A percentile compares a stretch with the other conserved stretches of the same genome.
Evolutionary conservation across 441 rosid genomes (phyloP).

Genomic region (Isatis lusitanica): DNA sequence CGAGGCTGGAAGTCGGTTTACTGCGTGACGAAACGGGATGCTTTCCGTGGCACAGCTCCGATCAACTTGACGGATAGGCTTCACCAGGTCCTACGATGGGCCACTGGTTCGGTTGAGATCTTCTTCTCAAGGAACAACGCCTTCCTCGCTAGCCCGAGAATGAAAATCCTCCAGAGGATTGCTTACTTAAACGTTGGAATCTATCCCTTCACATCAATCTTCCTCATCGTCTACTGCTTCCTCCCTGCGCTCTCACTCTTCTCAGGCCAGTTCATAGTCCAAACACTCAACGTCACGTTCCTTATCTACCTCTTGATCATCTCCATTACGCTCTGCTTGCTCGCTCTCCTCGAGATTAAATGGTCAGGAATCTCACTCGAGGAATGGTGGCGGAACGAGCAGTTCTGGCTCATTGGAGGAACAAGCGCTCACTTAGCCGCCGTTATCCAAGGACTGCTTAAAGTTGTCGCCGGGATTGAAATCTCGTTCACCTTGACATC

Average conservation of each 20-base stretch:
- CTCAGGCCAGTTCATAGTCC: slow-evolving; percentile 88
- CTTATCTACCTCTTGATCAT: slow-evolving; percentile 68
- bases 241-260: slow-evolving; percentile 87
- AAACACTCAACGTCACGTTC: slow-evolving; percentile 73
- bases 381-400: slow-evolving; percentile 95
- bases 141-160: slow-evolving; percentile 70
- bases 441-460: slow-evolving; percentile 79
- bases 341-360: slow-evolving; percentile 82
- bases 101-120: slow-evolving; percentile 92
- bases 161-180: slow-evolving; percentile 81
- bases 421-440: slow-evolving; percentile 93
- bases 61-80: slow-evolving; percentile 89
- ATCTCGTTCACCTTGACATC: slow-evolving; percentile 88
- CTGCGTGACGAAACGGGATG: slow-evolving; percentile 87
- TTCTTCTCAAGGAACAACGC: slow-evolving; percentile 92
- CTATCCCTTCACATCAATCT: slow-evolving; percentile 84
- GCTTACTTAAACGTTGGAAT: slow-evolving; percentile 85
- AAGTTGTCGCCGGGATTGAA: slow-evolving; percentile 82
- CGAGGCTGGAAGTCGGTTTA: slow-evolving; percentile 93
- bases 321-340: slow-evolving; percentile 62
- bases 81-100: slow-evolving; percentile 91
- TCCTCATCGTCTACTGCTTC: slow-evolving; percentile 89
- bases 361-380: slow-evolving; percentile 94
- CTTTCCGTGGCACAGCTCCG: slow-evolving; percentile 90
- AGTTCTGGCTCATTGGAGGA: slow-evolving; percentile 90